Conservation (phyloP, 768 basidiomycete species). For the Agrocybe pediades region DNA sequence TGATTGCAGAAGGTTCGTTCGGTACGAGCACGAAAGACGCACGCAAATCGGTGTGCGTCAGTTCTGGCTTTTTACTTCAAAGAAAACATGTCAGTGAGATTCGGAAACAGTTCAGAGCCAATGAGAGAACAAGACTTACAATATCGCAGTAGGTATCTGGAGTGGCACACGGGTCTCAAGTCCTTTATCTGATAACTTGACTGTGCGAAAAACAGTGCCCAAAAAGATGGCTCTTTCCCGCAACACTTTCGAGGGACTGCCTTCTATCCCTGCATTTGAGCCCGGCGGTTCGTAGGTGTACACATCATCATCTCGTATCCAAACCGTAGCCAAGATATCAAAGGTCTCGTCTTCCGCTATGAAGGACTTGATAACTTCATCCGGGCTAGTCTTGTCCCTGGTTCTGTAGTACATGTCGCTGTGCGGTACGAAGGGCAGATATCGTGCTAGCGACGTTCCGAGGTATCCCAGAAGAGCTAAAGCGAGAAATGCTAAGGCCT, state of each 20-base stretch:
- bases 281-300: too few relatives aligned
- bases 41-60: slow-evolving; percentile 35
- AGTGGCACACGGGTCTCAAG: slow-evolving; percentile 25
- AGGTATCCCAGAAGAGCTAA: not conserved
- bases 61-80: slow-evolving; percentile 21
- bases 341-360: slow-evolving; percentile 16
- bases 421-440: not conserved
- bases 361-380: slow-evolving; percentile 17
- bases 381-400: slow-evolving; percentile 1
- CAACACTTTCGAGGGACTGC: not conserved
- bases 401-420: slow-evolving; percentile 6
- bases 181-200: slow-evolving; percentile 27
- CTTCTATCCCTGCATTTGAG: not conserved
- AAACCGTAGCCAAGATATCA: slow-evolving; percentile 20
- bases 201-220: slow-evolving; percentile 27
- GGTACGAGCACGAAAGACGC: slow-evolving; percentile 39
- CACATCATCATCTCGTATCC: slow-evolving; percentile 6
- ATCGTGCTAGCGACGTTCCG: not conserved
- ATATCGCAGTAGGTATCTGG: slow-evolving; percentile 29
- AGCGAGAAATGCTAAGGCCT: not conserved
- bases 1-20: slow-evolving; percentile 28
- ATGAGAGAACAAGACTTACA: slow-evolving; percentile 24
- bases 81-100: too few relatives aligned
- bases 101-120: not conserved
- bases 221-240: slow-evolving; percentile 21